These are phyloP conservation scores for Chlorella sp. DNA, from an alignment of 139 green algal species.

Conservation along the genomic window DNA sequence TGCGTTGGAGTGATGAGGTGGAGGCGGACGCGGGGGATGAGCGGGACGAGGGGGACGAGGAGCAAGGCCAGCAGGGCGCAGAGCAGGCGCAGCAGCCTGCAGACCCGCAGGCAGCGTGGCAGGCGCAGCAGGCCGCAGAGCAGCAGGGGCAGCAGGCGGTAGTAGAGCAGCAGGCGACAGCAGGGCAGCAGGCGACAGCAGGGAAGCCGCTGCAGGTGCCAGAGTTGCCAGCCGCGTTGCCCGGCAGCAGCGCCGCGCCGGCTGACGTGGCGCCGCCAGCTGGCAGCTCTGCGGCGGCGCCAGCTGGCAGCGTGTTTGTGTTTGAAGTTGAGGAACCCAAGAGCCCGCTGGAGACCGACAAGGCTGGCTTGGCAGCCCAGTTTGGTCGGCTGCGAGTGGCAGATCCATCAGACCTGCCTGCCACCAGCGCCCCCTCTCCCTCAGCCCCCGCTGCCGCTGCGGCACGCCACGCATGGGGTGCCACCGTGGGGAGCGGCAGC, in stretches of 20 bases:
- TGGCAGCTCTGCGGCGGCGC: not conserved
- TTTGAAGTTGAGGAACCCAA: constrained; percentile 27
- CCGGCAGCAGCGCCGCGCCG: not conserved
- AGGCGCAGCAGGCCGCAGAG: not conserved
- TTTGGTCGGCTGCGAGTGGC: constrained; percentile 26
- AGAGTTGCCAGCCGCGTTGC: not conserved
- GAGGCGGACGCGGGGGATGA: not conserved
- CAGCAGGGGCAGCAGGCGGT: not conserved
- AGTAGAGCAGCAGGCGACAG: not conserved
- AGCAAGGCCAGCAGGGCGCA: not conserved
- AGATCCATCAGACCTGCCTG: not conserved
- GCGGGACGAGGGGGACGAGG: not conserved
- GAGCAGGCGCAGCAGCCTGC: not conserved
- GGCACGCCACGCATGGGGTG: too few species aligned
- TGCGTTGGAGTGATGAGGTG: constrained; percentile 32
- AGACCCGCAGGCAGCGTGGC: not conserved
- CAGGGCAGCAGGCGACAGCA: not conserved
- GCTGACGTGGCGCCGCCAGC: not conserved
- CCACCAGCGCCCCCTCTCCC: not conserved
- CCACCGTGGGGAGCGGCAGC: too few species aligned
- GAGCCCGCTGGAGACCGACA: not conserved
- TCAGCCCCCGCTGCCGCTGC: not conserved
- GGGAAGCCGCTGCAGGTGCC: not conserved
- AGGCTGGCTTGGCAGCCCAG: not conserved
- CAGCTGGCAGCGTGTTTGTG: constrained; percentile 13